Percentiles rank a stretch among this genome's conserved stretches.
Conservation (phyloP, 371 early-diverging fungal species). For the Mortierella sp. region DNA sequence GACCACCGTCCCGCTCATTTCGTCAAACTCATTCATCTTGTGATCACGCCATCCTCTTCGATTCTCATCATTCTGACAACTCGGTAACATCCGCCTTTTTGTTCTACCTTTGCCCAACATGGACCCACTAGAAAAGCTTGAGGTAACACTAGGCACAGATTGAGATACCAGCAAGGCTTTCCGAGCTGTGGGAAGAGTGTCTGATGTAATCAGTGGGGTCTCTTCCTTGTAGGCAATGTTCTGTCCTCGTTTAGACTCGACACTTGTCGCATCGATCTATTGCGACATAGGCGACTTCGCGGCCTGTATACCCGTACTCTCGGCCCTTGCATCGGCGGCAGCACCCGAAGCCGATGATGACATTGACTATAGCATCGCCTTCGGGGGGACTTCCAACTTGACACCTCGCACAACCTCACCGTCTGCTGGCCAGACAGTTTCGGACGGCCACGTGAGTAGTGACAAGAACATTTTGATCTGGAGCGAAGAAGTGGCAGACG, state of each 20-base stretch:
- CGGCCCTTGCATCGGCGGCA: conserved; percentile 29
- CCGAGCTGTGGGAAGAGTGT: too few relatives aligned
- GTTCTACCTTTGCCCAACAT: conserved; percentile 2
- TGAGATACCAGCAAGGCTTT: too few relatives aligned
- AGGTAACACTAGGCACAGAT: conserved; percentile 25
- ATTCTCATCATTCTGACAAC: too few relatives aligned
- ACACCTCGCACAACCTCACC: neutral
- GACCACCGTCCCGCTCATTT: too few relatives aligned
- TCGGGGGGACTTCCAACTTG: neutral
- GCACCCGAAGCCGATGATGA: neutral
- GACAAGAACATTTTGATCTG: conserved; percentile 44
- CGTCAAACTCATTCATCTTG: too few relatives aligned
- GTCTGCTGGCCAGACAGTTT: conserved; percentile 7
- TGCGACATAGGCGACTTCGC: conserved; percentile 42
- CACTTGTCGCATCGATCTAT: conserved; percentile 48
- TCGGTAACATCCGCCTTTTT: too few relatives aligned
- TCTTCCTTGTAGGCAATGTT: conserved; percentile 58
- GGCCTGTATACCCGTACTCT: conserved; percentile 38
- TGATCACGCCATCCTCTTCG: too few relatives aligned
- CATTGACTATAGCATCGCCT: too few relatives aligned
- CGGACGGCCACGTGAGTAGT: neutral
- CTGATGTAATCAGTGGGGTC: too few relatives aligned
- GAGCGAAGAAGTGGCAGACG: conserved; percentile 43
- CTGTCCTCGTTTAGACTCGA: conserved; percentile 50
- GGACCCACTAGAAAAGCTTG: conserved; percentile 51